phyloP scores from a whole-genome alignment of 768 basidiomycete genomes.

The Dictyophora rubrovolvata region DNA sequence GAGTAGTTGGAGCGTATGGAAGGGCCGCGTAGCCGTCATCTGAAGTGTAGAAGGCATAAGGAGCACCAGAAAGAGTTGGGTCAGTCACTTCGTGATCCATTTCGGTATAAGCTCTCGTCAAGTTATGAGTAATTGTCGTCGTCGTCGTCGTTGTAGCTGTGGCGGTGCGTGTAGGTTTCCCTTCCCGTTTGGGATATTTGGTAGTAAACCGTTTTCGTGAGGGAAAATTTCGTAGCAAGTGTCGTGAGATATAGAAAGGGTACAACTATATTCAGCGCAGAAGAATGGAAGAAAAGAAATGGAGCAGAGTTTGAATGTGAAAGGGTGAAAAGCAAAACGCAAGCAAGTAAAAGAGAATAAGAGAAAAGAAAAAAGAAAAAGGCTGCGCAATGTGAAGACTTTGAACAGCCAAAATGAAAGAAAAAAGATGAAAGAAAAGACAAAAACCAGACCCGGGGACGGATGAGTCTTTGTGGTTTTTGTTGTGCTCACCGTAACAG shows the following conservation, averaged over 20 bases:
- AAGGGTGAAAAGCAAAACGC: constrained; percentile 19
- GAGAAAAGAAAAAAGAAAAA: neutral
- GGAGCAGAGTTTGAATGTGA: constrained; percentile 24
- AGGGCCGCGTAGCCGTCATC: constrained; percentile 29
- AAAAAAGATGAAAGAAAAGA: too few relatives aligned
- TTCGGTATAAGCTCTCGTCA: neutral
- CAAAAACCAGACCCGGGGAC: too few relatives aligned
- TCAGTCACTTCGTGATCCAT: constrained; percentile 20
- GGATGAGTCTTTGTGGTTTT: neutral
- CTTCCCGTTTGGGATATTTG: neutral
- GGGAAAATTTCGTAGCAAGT: neutral
- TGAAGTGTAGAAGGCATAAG: constrained; percentile 26
- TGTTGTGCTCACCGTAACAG: neutral
- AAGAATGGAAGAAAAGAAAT: constrained; percentile 25
- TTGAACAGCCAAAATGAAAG: too few relatives aligned
- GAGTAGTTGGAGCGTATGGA: constrained; percentile 35
- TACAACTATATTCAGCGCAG: constrained; percentile 13
- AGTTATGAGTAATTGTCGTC: neutral
- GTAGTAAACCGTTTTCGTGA: neutral
- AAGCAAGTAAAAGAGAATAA: neutral
- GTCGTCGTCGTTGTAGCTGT: neutral
- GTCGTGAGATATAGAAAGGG: neutral
- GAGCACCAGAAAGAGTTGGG: constrained; percentile 19
- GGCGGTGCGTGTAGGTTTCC: neutral
- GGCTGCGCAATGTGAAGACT: too few relatives aligned